Conservation (phyloP, 2,329 filamentous ascomycete genomes). For the Lasiodiplodia citricola region DNA sequence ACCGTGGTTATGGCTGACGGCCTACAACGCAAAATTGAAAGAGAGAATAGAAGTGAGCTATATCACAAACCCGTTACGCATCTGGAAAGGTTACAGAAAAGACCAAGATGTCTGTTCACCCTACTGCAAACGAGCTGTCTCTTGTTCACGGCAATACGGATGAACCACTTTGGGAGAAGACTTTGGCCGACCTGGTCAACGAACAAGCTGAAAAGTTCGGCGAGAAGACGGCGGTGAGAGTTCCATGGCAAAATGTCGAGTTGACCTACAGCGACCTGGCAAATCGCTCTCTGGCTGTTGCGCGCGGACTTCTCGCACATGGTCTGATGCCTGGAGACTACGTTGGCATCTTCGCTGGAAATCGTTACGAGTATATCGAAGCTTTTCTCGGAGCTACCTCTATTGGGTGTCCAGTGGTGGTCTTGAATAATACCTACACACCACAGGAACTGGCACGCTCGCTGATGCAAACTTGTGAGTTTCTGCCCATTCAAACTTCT, state of each 20-base stretch:
- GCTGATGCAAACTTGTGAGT: background rate
- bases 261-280: background rate
- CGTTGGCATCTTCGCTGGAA: background rate
- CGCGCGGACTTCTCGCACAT: background rate
- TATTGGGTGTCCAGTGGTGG: background rate
- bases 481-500: background rate
- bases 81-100: no score
- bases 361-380: background rate
- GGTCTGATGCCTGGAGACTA: background rate
- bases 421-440: constrained; percentile 5
- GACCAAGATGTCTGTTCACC: background rate
- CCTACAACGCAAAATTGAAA: no score
- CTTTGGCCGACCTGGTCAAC: background rate
- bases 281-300: background rate
- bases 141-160: background rate
- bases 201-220: background rate
- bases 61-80: no score
- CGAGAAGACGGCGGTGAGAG: background rate
- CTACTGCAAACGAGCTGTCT: background rate
- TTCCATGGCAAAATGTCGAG: background rate
- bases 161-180: background rate
- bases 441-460: background rate
- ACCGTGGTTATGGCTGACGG: background rate
- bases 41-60: no score
- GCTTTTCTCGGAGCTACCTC: background rate